Evolutionary conservation across 441 rosid genomes (phyloP).

Genomic region (Corymbia citriodora): DNA sequence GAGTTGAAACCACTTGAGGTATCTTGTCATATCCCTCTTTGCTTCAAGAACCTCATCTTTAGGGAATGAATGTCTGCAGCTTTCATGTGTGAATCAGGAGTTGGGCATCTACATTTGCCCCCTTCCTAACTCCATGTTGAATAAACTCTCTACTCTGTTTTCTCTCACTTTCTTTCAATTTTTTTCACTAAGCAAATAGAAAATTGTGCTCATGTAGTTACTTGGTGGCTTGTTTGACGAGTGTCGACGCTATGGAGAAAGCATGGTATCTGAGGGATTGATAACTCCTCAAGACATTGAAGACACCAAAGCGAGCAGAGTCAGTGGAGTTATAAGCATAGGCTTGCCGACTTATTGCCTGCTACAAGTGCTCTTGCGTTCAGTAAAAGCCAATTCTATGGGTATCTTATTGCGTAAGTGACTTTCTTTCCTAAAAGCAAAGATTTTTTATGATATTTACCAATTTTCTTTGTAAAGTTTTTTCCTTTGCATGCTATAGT

Average conservation of each 20-base stretch:
- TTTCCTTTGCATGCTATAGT: not conserved
- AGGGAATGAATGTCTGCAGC: not conserved
- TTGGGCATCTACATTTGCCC: not conserved
- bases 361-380: constrained; percentile 4
- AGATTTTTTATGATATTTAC: not conserved
- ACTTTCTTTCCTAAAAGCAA: not conserved
- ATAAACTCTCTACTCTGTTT: not conserved
- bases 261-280: constrained; percentile 5
- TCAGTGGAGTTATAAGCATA: constrained; percentile 4
- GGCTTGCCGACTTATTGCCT: constrained; percentile 14
- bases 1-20: constrained; percentile 87
- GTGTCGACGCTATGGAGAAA: constrained; percentile 23
- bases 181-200: not conserved
- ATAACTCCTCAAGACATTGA: constrained; percentile 13
- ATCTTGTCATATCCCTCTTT: not conserved
- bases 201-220: constrained; percentile 33
- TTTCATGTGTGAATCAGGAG: not conserved
- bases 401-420: constrained; percentile 8
- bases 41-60: not conserved
- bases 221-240: constrained; percentile 56
- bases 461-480: not conserved
- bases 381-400: not conserved
- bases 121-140: constrained; percentile 1
- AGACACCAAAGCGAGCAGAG: constrained; percentile 8
- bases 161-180: not conserved